Percentiles rank a stretch among this genome's conserved stretches.
phyloP scores from a whole-genome alignment of 768 basidiomycete genomes.

The Collybia sordida region DNA sequence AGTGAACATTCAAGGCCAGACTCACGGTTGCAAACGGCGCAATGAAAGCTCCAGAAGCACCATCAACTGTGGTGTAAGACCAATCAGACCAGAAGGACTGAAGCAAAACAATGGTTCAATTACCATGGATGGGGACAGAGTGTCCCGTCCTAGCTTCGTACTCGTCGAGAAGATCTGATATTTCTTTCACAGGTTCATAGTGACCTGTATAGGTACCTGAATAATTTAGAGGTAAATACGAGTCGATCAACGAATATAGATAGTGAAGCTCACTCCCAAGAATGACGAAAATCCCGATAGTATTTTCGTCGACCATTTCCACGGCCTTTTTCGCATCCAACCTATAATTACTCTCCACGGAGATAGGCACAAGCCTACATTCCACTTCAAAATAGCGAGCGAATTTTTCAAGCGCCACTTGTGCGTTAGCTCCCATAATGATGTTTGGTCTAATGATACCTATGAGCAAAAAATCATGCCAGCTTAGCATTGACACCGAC shows the following conservation, averaged over 20 bases:
- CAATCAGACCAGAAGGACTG: constrained; percentile 38
- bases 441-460: constrained; percentile 51
- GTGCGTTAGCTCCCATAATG: constrained; percentile 70
- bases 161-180: constrained; percentile 71
- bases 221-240: constrained; percentile 43
- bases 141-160: constrained; percentile 61
- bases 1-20: constrained; percentile 18
- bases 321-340: constrained; percentile 64
- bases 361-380: constrained; percentile 51
- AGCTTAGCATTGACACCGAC: constrained; percentile 29
- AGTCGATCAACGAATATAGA: constrained; percentile 30
- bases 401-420: constrained; percentile 72
- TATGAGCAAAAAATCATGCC: not conserved
- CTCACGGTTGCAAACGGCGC: constrained; percentile 56
- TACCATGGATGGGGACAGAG: constrained; percentile 69
- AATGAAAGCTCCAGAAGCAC: constrained; percentile 65
- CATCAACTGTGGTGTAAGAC: constrained; percentile 53
- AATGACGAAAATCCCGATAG: constrained; percentile 66
- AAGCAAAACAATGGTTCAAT: constrained; percentile 26
- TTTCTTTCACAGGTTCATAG: constrained; percentile 82
- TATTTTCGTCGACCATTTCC: constrained; percentile 71
- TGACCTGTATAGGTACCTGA: constrained; percentile 63
- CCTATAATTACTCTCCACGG: constrained; percentile 50
- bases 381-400: constrained; percentile 74
- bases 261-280: constrained; percentile 31